Percentiles rank a stretch among this genome's conserved stretches.
Conservation (phyloP, 352 stramenopile genomes). For the Phytophthora sp. region DNA sequence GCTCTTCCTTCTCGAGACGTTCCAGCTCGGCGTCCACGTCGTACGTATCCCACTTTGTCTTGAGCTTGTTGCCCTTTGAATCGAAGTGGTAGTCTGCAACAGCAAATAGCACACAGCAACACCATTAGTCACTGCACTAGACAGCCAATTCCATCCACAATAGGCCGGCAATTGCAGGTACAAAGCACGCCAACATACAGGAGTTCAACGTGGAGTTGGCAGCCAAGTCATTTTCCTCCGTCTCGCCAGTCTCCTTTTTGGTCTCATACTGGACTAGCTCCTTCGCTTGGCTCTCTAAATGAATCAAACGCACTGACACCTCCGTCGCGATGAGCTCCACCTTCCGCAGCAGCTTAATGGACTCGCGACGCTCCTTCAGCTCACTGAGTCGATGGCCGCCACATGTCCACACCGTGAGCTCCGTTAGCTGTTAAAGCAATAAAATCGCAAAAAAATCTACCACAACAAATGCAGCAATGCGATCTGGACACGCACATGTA, state of each 20-base stretch:
- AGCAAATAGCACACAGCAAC: neutral
- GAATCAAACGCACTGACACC: constrained; percentile 66
- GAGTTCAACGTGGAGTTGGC: constrained; percentile 66
- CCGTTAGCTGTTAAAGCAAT: constrained; percentile 12
- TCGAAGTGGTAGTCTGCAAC: constrained; percentile 85
- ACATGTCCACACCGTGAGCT: constrained; percentile 15
- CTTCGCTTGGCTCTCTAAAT: constrained; percentile 71
- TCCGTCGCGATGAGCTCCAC: constrained; percentile 77
- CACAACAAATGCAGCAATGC: neutral
- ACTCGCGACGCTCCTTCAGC: constrained; percentile 41
- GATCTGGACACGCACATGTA: constrained; percentile 23
- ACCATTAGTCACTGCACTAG: constrained; percentile 8
- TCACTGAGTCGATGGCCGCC: constrained; percentile 19
- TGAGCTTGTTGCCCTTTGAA: constrained; percentile 86
- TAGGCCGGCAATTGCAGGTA: neutral
- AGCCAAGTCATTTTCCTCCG: constrained; percentile 25
- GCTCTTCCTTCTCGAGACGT: constrained; percentile 64
- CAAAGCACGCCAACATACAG: constrained; percentile 41
- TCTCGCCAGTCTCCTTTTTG: constrained; percentile 27
- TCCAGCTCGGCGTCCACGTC: constrained; percentile 82
- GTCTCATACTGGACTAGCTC: constrained; percentile 60
- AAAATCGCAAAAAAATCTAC: neutral
- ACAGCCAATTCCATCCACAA: neutral
- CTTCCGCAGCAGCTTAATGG: constrained; percentile 71
- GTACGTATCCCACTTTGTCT: constrained; percentile 87